These are phyloP conservation scores for Stenogyne calaminthoides DNA, from an alignment of 305 asterid genomes.

Conservation along the genomic window DNA sequence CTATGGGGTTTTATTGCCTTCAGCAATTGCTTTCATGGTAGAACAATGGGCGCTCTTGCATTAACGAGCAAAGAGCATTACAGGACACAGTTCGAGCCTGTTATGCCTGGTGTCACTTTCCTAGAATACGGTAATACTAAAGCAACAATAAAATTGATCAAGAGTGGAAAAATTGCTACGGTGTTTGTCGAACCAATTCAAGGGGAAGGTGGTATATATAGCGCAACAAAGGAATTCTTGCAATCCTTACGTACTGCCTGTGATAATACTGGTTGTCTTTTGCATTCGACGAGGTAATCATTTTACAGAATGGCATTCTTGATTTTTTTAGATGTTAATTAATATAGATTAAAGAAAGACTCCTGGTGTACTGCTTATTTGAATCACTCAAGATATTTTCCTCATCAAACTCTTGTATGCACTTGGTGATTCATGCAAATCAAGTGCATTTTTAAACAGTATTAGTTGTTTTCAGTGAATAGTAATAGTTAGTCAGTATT, in stretches of 20 bases:
- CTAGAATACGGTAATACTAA: conserved; percentile 70
- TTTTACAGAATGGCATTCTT: neutral
- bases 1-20: conserved; percentile 73
- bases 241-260: conserved; percentile 76
- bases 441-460: too few species aligned
- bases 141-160: conserved; percentile 67
- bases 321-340: neutral
- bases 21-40: conserved; percentile 84
- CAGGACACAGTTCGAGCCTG: conserved; percentile 86
- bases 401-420: too few species aligned
- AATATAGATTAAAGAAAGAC: neutral
- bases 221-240: conserved; percentile 74
- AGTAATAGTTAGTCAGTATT: too few species aligned
- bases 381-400: neutral
- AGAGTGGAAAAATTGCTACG: conserved; percentile 78
- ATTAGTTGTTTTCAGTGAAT: too few species aligned
- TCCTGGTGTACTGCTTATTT: neutral
- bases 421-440: too few species aligned
- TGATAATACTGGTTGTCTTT: conserved; percentile 72
- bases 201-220: conserved; percentile 96
- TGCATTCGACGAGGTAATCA: conserved; percentile 86
- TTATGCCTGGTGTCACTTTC: conserved; percentile 94
- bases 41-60: conserved; percentile 98
- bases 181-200: conserved; percentile 96
- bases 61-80: conserved; percentile 93